These are phyloP conservation scores for Acanthamoeba sp. DNA, from an alignment of 208 protist species.

Conservation along the genomic window DNA sequence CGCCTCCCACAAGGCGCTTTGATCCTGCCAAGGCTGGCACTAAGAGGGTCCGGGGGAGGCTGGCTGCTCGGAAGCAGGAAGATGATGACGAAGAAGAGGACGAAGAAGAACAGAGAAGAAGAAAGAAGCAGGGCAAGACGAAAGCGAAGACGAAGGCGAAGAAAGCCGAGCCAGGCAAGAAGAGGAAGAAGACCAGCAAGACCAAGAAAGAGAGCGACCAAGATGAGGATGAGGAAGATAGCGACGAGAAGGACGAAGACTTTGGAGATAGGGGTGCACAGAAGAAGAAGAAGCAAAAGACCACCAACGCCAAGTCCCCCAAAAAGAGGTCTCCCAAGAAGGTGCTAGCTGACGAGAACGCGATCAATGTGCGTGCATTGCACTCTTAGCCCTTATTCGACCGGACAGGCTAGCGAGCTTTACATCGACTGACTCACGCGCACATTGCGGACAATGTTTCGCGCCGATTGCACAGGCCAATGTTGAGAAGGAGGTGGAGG, in stretches of 20 bases:
- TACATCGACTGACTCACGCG: no score
- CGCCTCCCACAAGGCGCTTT: background rate
- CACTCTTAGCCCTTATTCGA: no score
- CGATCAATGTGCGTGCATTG: constrained; percentile 8
- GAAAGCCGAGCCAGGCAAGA: background rate
- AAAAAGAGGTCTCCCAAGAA: constrained; percentile 48
- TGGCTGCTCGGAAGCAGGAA: background rate
- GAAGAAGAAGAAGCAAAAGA: background rate
- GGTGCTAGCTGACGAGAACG: constrained; percentile 14
- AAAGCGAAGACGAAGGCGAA: background rate
- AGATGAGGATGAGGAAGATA: background rate
- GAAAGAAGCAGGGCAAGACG: background rate
- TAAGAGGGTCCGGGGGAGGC: background rate
- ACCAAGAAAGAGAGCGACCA: background rate
- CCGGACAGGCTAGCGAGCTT: background rate
- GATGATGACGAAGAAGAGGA: background rate
- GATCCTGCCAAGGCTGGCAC: background rate
- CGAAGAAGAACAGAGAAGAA: background rate
- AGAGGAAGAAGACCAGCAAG: constrained; percentile 5
- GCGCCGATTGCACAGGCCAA: background rate
- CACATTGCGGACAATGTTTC: no score
- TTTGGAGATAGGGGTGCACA: background rate
- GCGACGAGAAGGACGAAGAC: background rate
- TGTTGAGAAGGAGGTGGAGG: constrained; percentile 7
- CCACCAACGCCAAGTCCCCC: background rate